Evolutionary conservation across 768 basidiomycete species (phyloP).

Genomic region (Chalciporus pseudorubinellus): DNA sequence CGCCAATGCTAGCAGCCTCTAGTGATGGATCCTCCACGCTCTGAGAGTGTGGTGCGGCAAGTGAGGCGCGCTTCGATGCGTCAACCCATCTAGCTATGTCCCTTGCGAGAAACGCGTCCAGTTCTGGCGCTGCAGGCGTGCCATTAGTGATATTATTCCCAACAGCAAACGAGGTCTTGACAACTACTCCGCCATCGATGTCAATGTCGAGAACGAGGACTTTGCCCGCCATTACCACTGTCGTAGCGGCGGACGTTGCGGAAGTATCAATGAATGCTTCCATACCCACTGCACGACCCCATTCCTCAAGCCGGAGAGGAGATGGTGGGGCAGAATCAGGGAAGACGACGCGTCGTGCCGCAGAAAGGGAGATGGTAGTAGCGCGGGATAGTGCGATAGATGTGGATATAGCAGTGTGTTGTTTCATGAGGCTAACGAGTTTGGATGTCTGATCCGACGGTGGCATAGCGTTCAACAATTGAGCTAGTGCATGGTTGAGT

Average conservation of each 20-base stretch:
- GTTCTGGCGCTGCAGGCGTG: conserved; percentile 38
- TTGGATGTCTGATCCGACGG: conserved; percentile 60
- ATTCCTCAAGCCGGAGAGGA: conserved; percentile 48
- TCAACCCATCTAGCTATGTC: conserved; percentile 55
- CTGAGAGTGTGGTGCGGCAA: conserved; percentile 16
- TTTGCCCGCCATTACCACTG: conserved; percentile 70
- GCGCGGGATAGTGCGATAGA: conserved; percentile 29
- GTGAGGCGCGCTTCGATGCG: conserved; percentile 37
- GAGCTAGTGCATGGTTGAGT: conserved; percentile 50
- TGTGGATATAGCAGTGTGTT: conserved; percentile 47
- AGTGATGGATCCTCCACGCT: conserved; percentile 49
- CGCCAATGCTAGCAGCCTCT: conserved; percentile 50
- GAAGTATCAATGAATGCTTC: conserved; percentile 68
- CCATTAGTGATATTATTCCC: conserved; percentile 44
- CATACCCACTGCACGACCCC: conserved; percentile 67
- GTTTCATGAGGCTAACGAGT: conserved; percentile 63
- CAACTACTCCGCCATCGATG: conserved; percentile 45
- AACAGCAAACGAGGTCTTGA: conserved; percentile 75
- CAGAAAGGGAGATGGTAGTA: conserved; percentile 20
- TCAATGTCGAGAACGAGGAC: conserved; percentile 80
- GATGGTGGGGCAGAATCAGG: conserved; percentile 30
- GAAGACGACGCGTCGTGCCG: conserved; percentile 22
- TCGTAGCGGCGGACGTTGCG: conserved; percentile 40
- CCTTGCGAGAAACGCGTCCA: conserved; percentile 62
- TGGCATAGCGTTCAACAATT: conserved; percentile 43